Conservation (phyloP, 768 basidiomycete species). For the Tephrocybe sp. region DNA sequence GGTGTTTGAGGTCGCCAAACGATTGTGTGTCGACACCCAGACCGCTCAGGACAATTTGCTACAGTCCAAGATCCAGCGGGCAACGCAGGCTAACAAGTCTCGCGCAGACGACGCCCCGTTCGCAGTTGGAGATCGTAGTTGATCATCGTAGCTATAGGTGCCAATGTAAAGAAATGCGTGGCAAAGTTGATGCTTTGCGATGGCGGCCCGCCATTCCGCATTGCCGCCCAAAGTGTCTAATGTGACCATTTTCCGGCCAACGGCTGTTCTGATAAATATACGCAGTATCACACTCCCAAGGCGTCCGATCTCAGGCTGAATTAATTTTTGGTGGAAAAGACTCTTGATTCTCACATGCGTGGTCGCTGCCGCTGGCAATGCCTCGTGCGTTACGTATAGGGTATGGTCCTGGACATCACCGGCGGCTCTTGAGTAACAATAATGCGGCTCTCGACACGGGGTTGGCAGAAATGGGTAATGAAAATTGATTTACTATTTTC, state of each 20-base stretch:
- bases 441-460: no score
- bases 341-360: constrained; percentile 13
- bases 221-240: neutral
- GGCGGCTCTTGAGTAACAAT: constrained; percentile 22
- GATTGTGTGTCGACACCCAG: no score
- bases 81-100: constrained; percentile 17
- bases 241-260: neutral
- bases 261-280: neutral
- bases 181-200: constrained; percentile 14
- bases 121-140: constrained; percentile 19
- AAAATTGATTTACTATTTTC: no score
- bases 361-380: constrained; percentile 25
- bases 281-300: neutral
- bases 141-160: constrained; percentile 28
- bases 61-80: constrained; percentile 21
- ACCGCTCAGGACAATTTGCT: constrained; percentile 17
- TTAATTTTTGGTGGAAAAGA: neutral
- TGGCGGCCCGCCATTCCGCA: constrained; percentile 1
- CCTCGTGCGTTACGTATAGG: constrained; percentile 30
- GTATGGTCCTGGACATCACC: constrained; percentile 22
- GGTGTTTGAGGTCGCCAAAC: no score
- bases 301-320: constrained; percentile 9
- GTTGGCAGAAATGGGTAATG: no score
- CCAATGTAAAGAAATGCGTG: constrained; percentile 23
- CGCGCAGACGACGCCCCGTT: neutral